These are phyloP conservation scores for Grosmannia penicillata DNA, from an alignment of 2,329 filamentous ascomycete species.

Conservation along the genomic window DNA sequence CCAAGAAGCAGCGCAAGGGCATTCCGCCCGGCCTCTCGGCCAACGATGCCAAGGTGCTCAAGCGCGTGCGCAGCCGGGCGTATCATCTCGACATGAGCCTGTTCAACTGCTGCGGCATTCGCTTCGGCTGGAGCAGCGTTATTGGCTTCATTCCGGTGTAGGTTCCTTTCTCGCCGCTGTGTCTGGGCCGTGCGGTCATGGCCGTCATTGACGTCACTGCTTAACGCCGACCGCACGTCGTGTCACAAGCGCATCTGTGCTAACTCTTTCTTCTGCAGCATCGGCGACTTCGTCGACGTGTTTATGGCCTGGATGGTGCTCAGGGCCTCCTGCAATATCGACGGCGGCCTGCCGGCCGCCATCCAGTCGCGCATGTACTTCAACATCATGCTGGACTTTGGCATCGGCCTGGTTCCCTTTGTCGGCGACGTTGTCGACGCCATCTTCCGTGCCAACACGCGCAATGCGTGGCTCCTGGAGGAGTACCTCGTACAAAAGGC, in stretches of 20 bases:
- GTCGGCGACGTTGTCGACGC: slow-evolving; percentile 65
- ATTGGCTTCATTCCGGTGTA: slow-evolving; percentile 73
- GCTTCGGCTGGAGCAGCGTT: slow-evolving; percentile 79
- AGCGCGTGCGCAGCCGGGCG: slow-evolving; percentile 70
- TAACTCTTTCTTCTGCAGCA: slow-evolving; percentile 22
- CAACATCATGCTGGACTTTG: slow-evolving; percentile 63
- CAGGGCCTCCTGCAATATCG: slow-evolving; percentile 54
- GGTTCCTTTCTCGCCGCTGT: slow-evolving; percentile 21
- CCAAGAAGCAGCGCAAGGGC: slow-evolving; percentile 74
- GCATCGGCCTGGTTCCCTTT: slow-evolving; percentile 59
- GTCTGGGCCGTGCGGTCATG: slow-evolving; percentile 1
- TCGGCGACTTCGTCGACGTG: slow-evolving; percentile 62
- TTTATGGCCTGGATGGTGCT: slow-evolving; percentile 65
- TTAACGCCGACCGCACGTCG: no score
- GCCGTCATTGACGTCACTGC: slow-evolving; percentile 1
- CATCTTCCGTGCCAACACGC: slow-evolving; percentile 59
- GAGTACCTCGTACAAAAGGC: slow-evolving; percentile 54
- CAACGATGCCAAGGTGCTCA: slow-evolving; percentile 70
- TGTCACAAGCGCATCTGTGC: no score
- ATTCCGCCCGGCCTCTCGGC: slow-evolving; percentile 69
- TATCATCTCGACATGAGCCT: slow-evolving; percentile 76
- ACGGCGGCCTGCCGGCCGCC: slow-evolving; percentile 54
- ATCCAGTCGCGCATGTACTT: slow-evolving; percentile 60
- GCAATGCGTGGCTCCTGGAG: slow-evolving; percentile 44
- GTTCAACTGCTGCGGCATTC: slow-evolving; percentile 66